Percentiles rank a stretch among this genome's conserved stretches.
Conservation (phyloP, 108 stramenopile genomes). For the Cylindrotheca closterium region DNA sequence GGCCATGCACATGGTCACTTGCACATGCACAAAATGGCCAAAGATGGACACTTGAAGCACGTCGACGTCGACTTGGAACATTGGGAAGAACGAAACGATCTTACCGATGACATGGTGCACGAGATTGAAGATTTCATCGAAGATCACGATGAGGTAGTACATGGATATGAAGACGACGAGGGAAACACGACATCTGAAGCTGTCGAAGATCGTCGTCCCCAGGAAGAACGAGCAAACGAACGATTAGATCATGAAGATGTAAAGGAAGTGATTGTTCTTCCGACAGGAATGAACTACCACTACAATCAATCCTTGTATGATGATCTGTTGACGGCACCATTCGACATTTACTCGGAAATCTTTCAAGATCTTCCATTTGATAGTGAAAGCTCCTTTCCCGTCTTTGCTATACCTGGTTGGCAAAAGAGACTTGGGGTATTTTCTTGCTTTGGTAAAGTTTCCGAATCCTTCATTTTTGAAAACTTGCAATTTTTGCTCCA, state of each 20-base stretch:
- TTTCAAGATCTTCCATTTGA: slow-evolving; percentile 11
- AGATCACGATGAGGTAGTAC: too few relatives aligned
- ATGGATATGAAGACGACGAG: too few relatives aligned
- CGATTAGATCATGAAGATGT: not conserved
- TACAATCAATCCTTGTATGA: slow-evolving; percentile 30
- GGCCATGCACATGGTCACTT: too few relatives aligned
- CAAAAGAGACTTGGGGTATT: slow-evolving; percentile 22
- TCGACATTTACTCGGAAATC: slow-evolving; percentile 26
- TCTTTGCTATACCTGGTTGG: slow-evolving; percentile 36
- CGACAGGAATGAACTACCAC: slow-evolving; percentile 14
- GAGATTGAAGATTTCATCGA: not conserved
- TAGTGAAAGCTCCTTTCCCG: slow-evolving; percentile 31
- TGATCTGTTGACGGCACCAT: slow-evolving; percentile 24
- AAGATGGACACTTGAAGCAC: too few relatives aligned
- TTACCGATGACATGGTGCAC: not conserved
- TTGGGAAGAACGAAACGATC: not conserved
- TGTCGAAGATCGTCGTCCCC: not conserved
- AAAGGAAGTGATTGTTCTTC: slow-evolving; percentile 10
- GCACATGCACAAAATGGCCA: too few relatives aligned
- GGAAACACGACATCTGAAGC: not conserved
- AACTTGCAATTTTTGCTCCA: slow-evolving; percentile 24
- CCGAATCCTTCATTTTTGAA: slow-evolving; percentile 27
- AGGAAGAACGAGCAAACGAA: not conserved
- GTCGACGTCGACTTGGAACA: too few relatives aligned
- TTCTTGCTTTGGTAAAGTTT: slow-evolving; percentile 20